Evolutionary conservation across 257 asterid species (phyloP), one percentile per base, ranked within the genome.

Genomic region (Solanum dulcamara): DNA sequence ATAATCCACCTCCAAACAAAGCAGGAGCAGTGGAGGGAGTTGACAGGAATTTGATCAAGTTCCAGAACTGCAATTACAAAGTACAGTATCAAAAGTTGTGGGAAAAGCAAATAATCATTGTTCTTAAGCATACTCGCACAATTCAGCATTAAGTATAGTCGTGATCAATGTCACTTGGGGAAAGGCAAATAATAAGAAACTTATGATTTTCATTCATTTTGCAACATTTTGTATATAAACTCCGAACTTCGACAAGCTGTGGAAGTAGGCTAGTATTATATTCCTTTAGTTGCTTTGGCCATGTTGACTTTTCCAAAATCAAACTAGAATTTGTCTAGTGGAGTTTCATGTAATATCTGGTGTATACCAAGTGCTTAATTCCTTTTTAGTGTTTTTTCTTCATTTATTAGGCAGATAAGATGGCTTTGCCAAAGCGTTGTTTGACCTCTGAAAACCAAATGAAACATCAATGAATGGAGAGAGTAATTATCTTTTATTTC

Each of bases 1-100:
- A 86, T 91, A 95, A 88, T 30, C 80, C 89, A 44, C 98, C 98
- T 57, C 92, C 98, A 74, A 89, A 79, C 66, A 92, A 13, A 14
- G 97, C 94, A 55, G 94, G 92, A 64, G 94, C 48, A 86, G 87
- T 87, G 2, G 87, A 22, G 62, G 89, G 87, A 14, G 96, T 93
- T 38, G 86, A 42, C 18, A 91, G 68, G 72, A 93, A 84, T 88
- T 91, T 95, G 70, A 93, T 60, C 86, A 87, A 1, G 53, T 85
- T 84, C 96, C 97, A 93, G 53, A 95, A 33, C 98, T 94, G 93
- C 83, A 81, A 84, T 22, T 35, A 84, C 48, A 86, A 51, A 83
- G 46, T 40, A 70, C 50, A 13, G 15, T 38, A 82, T 60, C 79
- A 83, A 33, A 82, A 10, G 42, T 28, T 77, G 62, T 46, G 28